Evolutionary conservation across 169 alveolate genomes (phyloP).

Genomic region (Amoebophrya sp.): DNA sequence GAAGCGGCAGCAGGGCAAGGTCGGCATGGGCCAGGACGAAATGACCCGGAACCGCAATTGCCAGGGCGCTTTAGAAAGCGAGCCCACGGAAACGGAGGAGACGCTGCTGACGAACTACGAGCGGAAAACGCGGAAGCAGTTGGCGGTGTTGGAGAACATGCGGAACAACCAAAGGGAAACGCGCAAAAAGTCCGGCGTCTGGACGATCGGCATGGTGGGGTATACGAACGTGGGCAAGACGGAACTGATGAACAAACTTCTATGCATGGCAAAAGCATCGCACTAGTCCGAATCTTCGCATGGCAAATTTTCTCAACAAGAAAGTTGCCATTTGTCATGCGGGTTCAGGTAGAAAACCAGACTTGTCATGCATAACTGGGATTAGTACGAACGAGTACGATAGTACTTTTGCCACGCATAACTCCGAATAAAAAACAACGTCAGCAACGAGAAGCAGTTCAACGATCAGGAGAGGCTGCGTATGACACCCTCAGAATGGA

Average conservation of each 20-base stretch:
- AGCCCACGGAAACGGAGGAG: not conserved
- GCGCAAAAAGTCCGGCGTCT: not conserved
- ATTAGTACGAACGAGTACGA: too few species aligned
- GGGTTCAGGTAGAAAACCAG: too few species aligned
- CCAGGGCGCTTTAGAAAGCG: not conserved
- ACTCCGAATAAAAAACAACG: too few species aligned
- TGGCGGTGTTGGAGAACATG: not conserved
- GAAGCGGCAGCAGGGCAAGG: not conserved
- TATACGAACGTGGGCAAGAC: slow-evolving; percentile 4
- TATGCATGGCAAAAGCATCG: too few species aligned
- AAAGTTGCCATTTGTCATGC: too few species aligned
- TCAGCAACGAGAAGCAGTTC: too few species aligned
- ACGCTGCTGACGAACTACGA: not conserved
- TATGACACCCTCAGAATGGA: too few species aligned
- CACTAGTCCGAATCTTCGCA: too few species aligned
- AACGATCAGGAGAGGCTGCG: too few species aligned
- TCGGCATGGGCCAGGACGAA: not conserved
- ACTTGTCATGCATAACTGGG: too few species aligned
- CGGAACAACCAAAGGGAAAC: not conserved
- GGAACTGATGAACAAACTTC: not conserved
- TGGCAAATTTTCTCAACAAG: too few species aligned
- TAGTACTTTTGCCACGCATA: too few species aligned
- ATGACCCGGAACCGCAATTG: not conserved
- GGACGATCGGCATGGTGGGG: not conserved
- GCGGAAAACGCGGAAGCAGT: not conserved